Evolutionary conservation across 768 basidiomycete species (phyloP).

Genomic region (Suillus occidentalis): DNA sequence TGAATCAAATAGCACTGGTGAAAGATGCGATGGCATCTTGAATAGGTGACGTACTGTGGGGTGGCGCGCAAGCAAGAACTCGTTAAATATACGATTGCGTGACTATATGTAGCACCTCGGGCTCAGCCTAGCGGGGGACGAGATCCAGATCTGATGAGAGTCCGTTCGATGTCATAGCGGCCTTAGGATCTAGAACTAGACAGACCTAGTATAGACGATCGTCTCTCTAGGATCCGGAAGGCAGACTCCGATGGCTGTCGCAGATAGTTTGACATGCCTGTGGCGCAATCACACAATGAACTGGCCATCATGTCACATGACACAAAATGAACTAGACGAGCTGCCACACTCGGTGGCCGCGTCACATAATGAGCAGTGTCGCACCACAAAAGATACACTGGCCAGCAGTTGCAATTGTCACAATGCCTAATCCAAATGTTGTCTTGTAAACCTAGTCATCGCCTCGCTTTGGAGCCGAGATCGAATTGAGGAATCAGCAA

Average conservation of each 20-base stretch:
- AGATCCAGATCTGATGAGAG: background rate
- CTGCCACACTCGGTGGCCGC: too few relatives aligned
- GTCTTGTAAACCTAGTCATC: too few relatives aligned
- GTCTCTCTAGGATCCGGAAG: too few relatives aligned
- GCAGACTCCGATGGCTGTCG: too few relatives aligned
- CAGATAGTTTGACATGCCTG: too few relatives aligned
- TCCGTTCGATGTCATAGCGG: too few relatives aligned
- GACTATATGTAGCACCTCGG: background rate
- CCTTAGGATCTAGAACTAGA: background rate
- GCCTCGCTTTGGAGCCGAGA: background rate
- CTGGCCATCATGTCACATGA: background rate
- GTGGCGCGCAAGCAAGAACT: background rate
- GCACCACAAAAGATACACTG: too few relatives aligned
- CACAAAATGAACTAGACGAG: background rate
- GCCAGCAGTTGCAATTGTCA: too few relatives aligned
- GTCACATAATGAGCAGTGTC: too few relatives aligned
- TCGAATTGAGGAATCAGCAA: background rate
- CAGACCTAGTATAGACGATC: too few relatives aligned
- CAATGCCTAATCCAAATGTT: too few relatives aligned
- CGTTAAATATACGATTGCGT: background rate
- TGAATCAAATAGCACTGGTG: background rate
- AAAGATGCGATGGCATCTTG: background rate
- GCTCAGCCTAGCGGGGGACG: background rate
- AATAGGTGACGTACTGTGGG: background rate
- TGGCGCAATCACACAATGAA: too few relatives aligned